Conservation (phyloP, 1,139 yeast genomes). For the Kodamaea sp. region DNA sequence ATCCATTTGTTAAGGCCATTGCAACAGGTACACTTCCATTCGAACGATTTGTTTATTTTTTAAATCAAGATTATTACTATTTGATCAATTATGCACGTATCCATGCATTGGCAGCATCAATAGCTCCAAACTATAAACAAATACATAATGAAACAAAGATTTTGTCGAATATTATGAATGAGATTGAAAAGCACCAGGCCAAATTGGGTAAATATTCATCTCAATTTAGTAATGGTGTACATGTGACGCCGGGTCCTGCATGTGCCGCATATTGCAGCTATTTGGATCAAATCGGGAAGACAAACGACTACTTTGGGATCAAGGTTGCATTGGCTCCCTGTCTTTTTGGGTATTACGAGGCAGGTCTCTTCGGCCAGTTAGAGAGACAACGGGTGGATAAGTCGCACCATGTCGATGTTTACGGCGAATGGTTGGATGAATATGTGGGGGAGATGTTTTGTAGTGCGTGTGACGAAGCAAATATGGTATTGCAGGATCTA, state of each 20-base stretch:
- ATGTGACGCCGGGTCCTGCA: slow-evolving; percentile 51
- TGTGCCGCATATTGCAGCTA: slow-evolving; percentile 60
- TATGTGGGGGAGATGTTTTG: slow-evolving; percentile 56
- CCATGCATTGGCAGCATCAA: slow-evolving; percentile 62
- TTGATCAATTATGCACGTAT: slow-evolving; percentile 66
- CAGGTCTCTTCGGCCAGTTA: slow-evolving; percentile 31
- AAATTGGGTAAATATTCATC: slow-evolving; percentile 50
- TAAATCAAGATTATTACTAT: slow-evolving; percentile 72
- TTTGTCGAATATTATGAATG: slow-evolving; percentile 51
- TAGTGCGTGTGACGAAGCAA: slow-evolving; percentile 50
- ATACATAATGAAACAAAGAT: slow-evolving; percentile 51
- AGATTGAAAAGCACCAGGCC: slow-evolving; percentile 52
- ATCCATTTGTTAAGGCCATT: slow-evolving; percentile 55
- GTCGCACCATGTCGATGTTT: slow-evolving; percentile 25
- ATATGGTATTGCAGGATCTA: slow-evolving; percentile 43
- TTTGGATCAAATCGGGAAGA: slow-evolving; percentile 49
- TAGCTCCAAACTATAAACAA: slow-evolving; percentile 54
- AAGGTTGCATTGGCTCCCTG: slow-evolving; percentile 75
- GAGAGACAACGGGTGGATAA: slow-evolving; percentile 10
- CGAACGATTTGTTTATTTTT: slow-evolving; percentile 51
- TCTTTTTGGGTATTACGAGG: slow-evolving; percentile 66
- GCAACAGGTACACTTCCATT: slow-evolving; percentile 52
- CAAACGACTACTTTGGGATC: slow-evolving; percentile 59
- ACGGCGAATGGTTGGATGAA: slow-evolving; percentile 58
- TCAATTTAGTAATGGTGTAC: slow-evolving; percentile 41